Evolutionary conservation across 2,329 filamentous ascomycete species (phyloP).

Genomic region (Botryotinia calthae): DNA sequence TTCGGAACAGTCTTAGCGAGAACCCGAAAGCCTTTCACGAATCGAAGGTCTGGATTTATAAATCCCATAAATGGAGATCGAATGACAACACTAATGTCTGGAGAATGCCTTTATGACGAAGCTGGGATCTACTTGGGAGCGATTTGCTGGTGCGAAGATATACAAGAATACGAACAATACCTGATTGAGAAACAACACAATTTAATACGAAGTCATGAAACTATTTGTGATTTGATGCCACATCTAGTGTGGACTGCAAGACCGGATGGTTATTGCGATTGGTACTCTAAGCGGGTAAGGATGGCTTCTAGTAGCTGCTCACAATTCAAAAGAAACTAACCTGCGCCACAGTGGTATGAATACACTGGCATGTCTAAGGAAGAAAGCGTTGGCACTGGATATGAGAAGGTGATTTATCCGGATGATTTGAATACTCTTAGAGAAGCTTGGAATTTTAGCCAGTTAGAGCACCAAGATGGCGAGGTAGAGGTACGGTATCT

Average conservation of each 20-base stretch:
- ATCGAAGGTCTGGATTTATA: conserved; percentile 27
- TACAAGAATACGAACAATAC: conserved; percentile 28
- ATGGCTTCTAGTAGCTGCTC: background rate
- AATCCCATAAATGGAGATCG: conserved; percentile 24
- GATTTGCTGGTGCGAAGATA: conserved; percentile 30
- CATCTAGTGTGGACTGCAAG: conserved; percentile 31
- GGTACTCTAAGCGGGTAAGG: conserved; percentile 30
- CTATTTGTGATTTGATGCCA: conserved; percentile 31
- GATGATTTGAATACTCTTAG: conserved; percentile 25
- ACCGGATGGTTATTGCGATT: conserved; percentile 27
- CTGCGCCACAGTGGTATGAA: conserved; percentile 30
- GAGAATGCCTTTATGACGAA: conserved; percentile 33
- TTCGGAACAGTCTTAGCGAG: conserved; percentile 24
- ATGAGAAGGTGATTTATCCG: conserved; percentile 24
- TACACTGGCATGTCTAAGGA: conserved; percentile 30
- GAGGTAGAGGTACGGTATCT: conserved; percentile 30
- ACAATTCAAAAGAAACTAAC: background rate
- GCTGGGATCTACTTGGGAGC: conserved; percentile 32
- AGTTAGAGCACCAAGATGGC: conserved; percentile 17
- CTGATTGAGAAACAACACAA: conserved; percentile 23
- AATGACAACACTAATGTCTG: conserved; percentile 24
- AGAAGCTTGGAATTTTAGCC: conserved; percentile 22
- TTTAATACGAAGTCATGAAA: conserved; percentile 27
- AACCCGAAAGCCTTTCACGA: conserved; percentile 18
- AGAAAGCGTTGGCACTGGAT: conserved; percentile 24